phyloP scores from a whole-genome alignment of 257 asterid species.

The Avicennia marina region DNA sequence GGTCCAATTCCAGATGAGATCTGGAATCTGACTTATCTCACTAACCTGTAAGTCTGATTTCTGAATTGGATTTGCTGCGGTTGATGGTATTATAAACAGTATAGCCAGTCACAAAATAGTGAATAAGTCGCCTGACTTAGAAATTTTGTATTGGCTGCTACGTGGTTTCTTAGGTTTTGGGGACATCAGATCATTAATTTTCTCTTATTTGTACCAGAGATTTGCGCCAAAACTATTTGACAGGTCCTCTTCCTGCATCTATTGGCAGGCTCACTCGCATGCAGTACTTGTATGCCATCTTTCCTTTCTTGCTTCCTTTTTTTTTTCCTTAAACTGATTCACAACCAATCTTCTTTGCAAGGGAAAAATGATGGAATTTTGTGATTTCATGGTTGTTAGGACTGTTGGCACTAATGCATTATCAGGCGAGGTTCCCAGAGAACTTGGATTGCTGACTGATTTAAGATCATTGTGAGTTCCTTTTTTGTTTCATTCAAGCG shows the following conservation, averaged over 20 bases:
- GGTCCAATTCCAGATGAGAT: slow-evolving; percentile 45
- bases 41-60: slow-evolving; percentile 32
- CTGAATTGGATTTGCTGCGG: neutral
- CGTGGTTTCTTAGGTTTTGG: neutral
- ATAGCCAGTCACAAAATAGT: neutral
- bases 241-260: slow-evolving; percentile 65
- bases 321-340: neutral
- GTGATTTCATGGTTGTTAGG: slow-evolving; percentile 32
- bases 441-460: slow-evolving; percentile 65
- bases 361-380: neutral
- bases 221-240: slow-evolving; percentile 52
- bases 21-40: slow-evolving; percentile 46
- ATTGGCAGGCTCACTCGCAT: slow-evolving; percentile 52
- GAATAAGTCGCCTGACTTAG: neutral
- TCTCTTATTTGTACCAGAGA: slow-evolving; percentile 33
- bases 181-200: neutral
- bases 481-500: neutral
- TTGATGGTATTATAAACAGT: neutral
- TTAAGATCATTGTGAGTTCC: slow-evolving; percentile 57
- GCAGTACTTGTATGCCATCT: slow-evolving; percentile 55
- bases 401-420: slow-evolving; percentile 50
- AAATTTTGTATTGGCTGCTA: neutral
- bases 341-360: neutral
- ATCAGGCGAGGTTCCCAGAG: slow-evolving; percentile 69
- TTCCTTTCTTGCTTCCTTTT: neutral